A percentile compares a stretch with the other conserved stretches of the same genome.
Evolutionary conservation across 139 green algal genomes (phyloP).

Genomic region (Dunaliella sp.): DNA sequence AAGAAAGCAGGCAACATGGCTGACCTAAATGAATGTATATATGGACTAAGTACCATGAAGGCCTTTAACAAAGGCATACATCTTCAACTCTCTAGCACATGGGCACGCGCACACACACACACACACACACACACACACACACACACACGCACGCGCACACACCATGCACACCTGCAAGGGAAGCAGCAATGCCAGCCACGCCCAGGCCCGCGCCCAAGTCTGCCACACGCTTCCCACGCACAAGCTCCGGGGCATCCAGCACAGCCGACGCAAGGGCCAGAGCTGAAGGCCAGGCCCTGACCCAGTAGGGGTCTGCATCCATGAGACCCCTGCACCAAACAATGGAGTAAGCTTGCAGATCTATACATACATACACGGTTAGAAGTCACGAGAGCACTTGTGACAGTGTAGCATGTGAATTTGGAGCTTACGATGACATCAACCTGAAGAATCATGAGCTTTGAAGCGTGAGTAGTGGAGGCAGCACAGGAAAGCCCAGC

Average conservation of each 20-base stretch:
- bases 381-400: not conserved
- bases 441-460: slow-evolving; percentile 2
- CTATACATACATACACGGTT: not conserved
- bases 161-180: slow-evolving; percentile 49
- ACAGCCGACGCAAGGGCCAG: slow-evolving; percentile 55
- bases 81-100: too few relatives aligned
- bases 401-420: too few relatives aligned
- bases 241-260: slow-evolving; percentile 15
- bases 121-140: not conserved
- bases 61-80: too few relatives aligned
- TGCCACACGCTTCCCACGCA: slow-evolving; percentile 49
- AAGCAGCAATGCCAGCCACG: slow-evolving; percentile 71
- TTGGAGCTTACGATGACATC: not conserved
- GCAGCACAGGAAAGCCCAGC: not conserved
- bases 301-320: slow-evolving; percentile 72
- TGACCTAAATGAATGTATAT: too few relatives aligned
- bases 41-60: too few relatives aligned
- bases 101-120: not conserved
- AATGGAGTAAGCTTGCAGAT: not conserved
- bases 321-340: slow-evolving; percentile 40
- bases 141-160: not conserved
- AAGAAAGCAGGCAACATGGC: too few relatives aligned
- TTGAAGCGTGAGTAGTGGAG: not conserved
- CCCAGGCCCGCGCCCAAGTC: slow-evolving; percentile 76
- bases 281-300: slow-evolving; percentile 74